Percentiles rank a stretch among this genome's conserved stretches.
Evolutionary conservation across 1,139 yeast genomes (phyloP).

Genomic region (Geotrichum bryndzae): DNA sequence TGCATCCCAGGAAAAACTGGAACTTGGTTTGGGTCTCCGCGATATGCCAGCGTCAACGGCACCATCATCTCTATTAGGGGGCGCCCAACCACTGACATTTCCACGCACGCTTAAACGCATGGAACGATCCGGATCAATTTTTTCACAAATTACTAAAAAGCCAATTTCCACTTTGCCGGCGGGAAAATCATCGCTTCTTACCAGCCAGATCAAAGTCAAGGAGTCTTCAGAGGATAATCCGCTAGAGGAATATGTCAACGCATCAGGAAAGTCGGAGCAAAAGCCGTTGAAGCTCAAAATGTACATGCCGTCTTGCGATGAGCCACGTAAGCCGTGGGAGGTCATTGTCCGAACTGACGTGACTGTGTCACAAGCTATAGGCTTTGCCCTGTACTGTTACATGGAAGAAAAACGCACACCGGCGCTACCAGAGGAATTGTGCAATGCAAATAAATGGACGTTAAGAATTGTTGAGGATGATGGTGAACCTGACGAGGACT

Average conservation of each 20-base stretch:
- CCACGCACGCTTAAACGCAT: not conserved
- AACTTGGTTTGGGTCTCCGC: slow-evolving; percentile 17
- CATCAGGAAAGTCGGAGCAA: slow-evolving; percentile 37
- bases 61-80: not conserved
- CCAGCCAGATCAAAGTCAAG: slow-evolving; percentile 30
- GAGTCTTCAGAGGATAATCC: slow-evolving; percentile 35
- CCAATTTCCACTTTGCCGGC: not conserved
- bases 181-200: slow-evolving; percentile 23
- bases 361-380: slow-evolving; percentile 40
- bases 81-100: not conserved
- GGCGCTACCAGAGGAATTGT: slow-evolving; percentile 28
- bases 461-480: slow-evolving; percentile 43
- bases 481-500: slow-evolving; percentile 44
- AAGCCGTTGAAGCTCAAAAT: slow-evolving; percentile 35
- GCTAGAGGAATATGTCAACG: slow-evolving; percentile 38
- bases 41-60: slow-evolving; percentile 4
- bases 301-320: slow-evolving; percentile 36
- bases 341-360: slow-evolving; percentile 38
- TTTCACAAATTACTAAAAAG: slow-evolving; percentile 10
- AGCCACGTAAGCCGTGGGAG: slow-evolving; percentile 34
- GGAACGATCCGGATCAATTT: slow-evolving; percentile 1
- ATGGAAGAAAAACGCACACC: slow-evolving; percentile 31
- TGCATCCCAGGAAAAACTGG: slow-evolving; percentile 17
- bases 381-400: slow-evolving; percentile 38
- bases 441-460: slow-evolving; percentile 40